phyloP scores from a whole-genome alignment of 495 filamentous ascomycete species.

The Hypoxylon rickii region DNA sequence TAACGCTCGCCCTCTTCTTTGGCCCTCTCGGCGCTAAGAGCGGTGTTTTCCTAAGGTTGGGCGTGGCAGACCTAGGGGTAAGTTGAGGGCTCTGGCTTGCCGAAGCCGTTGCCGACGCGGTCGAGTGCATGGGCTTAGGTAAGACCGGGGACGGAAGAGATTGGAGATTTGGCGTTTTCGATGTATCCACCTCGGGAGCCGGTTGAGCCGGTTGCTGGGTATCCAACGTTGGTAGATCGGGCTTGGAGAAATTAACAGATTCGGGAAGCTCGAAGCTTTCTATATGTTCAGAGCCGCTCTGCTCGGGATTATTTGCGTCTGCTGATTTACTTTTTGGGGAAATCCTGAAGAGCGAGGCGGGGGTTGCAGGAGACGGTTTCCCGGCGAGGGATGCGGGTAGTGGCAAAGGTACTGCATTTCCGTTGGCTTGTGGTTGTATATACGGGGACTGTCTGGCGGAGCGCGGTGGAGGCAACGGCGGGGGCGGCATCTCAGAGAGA shows the following conservation, averaged over 20 bases:
- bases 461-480: conserved; percentile 55
- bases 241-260: conserved; percentile 55
- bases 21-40: conserved; percentile 48
- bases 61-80: conserved; percentile 38
- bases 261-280: conserved; percentile 71
- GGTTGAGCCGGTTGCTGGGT: conserved; percentile 45
- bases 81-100: conserved; percentile 60
- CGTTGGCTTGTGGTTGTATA: conserved; percentile 48
- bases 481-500: conserved; percentile 62
- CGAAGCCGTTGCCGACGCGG: conserved; percentile 45
- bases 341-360: conserved; percentile 80
- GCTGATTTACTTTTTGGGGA: conserved; percentile 49
- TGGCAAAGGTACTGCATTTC: conserved; percentile 18
- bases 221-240: conserved; percentile 51
- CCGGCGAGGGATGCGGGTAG: conserved; percentile 37
- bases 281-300: conserved; percentile 61
- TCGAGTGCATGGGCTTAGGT: conserved; percentile 43
- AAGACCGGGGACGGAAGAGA: conserved; percentile 54
- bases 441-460: conserved; percentile 55
- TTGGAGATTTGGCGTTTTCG: conserved; percentile 45
- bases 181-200: conserved; percentile 36
- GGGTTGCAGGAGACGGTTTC: conserved; percentile 68
- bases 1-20: conserved; percentile 77
- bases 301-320: conserved; percentile 42
- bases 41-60: conserved; percentile 50